Evolutionary conservation across 768 basidiomycete species (phyloP), one percentile per base, ranked within the genome.

Genomic region (Cantharellus anzutake): DNA sequence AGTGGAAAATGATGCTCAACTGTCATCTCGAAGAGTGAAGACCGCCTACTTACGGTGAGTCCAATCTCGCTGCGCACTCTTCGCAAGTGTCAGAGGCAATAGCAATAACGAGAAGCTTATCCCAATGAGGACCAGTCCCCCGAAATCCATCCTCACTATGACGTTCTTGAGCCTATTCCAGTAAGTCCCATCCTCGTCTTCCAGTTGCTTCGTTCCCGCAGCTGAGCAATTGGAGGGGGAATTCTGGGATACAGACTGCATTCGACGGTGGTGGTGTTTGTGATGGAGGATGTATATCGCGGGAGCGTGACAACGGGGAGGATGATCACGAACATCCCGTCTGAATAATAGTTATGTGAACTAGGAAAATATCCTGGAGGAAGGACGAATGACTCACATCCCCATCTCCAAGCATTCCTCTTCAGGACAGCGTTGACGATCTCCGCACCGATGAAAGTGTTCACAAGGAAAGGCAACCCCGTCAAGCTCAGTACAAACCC

Each of bases 401-500:
- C 82, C 82, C 82, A 83, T 67, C 82, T 69, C 82, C 82, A 84
- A 4, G 78, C 77, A 34, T 71, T 69, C 41, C 77, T 70, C 61
- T 70, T 70, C 34, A 75, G 64, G 38, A 76, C 67, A 29, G 64
- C 61, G 4, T 78, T 66, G n/a, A 78, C 73, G 55, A 83, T 75
- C 64, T 79, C 80, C n/a, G 78, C 71, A n/a, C 80, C 80, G 60
- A 83, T 71, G 65, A 81, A 82, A 2, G 73, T 79, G 66, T 83
- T 83, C 67, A 83, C 71, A 61, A 83, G 69, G 69, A 78, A 80
- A 2, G 79, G 79, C 48, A 73, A 62, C 4, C 75, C 73, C 7
- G 73, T 74, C 38, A 80, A 68, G 4, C 70, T 70, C 4, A 72
- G 73, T 37, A 80, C 74, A 34, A 80, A 67, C 4, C 79, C 78